Conservation (phyloP, 306 rosid species). For the Ammopiptanthus mongolicus region DNA sequence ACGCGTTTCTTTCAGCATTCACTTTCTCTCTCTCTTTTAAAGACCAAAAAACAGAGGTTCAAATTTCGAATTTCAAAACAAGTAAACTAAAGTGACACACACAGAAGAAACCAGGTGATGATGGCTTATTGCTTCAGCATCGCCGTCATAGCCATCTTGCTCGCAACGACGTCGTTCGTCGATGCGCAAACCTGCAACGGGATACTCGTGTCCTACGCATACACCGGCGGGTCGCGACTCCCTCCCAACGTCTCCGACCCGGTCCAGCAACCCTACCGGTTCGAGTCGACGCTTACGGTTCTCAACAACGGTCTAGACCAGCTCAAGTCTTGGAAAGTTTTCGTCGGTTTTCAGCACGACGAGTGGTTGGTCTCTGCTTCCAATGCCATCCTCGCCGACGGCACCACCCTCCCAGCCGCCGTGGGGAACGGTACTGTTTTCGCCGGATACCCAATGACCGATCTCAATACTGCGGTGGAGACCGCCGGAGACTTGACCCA, state of each 20-base stretch:
- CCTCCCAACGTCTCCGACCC: constrained; percentile 50
- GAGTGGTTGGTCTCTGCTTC: constrained; percentile 74
- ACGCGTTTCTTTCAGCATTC: constrained; percentile 30
- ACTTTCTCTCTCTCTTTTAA: background rate
- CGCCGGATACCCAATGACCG: constrained; percentile 71
- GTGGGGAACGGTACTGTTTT: constrained; percentile 80
- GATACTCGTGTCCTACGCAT: constrained; percentile 54
- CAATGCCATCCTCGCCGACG: constrained; percentile 59
- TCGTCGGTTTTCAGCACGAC: constrained; percentile 66
- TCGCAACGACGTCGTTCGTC: constrained; percentile 25
- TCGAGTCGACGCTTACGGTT: constrained; percentile 64
- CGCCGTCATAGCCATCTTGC: constrained; percentile 22
- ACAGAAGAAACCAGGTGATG: background rate
- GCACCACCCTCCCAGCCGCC: constrained; percentile 45
- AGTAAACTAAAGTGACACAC: background rate
- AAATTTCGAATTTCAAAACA: constrained; percentile 21
- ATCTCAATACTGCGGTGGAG: constrained; percentile 82
- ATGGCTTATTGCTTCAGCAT: constrained; percentile 17
- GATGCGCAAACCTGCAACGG: constrained; percentile 60
- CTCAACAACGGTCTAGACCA: constrained; percentile 78
- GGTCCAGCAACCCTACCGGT: constrained; percentile 55
- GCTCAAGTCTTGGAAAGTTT: constrained; percentile 81
- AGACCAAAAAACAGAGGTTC: background rate
- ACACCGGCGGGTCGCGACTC: constrained; percentile 38
- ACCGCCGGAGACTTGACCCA: constrained; percentile 89